A percentile compares a stretch with the other conserved stretches of the same genome.
phyloP scores from a whole-genome alignment of 2,329 filamentous ascomycete species.

The Colletotrichum tamarilloi region DNA sequence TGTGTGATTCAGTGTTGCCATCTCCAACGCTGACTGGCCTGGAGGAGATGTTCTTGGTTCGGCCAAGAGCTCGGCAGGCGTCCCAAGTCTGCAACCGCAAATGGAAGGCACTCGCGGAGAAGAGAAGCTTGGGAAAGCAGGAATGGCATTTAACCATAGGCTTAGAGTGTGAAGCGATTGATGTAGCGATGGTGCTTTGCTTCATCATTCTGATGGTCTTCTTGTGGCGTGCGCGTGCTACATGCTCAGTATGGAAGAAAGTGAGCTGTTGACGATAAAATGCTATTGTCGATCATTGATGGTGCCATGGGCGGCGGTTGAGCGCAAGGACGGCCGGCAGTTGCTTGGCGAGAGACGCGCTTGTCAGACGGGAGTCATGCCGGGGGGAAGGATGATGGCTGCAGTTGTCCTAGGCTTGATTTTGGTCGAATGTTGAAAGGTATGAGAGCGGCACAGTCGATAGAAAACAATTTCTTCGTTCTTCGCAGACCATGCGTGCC shows the following conservation, averaged over 20 bases:
- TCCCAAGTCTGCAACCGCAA: conserved; percentile 18
- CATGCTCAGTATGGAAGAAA: background rate
- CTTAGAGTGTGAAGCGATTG: background rate
- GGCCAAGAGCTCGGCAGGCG: conserved; percentile 33
- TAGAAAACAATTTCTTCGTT: background rate
- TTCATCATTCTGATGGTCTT: background rate
- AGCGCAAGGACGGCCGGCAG: background rate
- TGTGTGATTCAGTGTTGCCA: background rate
- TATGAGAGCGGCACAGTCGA: background rate
- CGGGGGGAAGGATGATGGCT: background rate
- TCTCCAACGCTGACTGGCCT: conserved; percentile 19
- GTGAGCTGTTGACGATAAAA: background rate
- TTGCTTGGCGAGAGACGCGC: conserved; percentile 3
- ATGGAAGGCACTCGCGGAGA: conserved; percentile 8
- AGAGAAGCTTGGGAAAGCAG: background rate
- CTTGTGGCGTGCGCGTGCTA: background rate
- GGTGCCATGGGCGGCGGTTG: background rate
- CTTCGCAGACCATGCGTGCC: no score
- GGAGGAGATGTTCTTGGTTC: background rate
- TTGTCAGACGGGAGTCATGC: background rate
- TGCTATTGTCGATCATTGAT: background rate
- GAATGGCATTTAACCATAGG: background rate
- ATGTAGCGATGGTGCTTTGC: background rate
- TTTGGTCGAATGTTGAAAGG: background rate
- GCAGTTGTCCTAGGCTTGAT: background rate